Base-by-base conservation (phyloP, 768 basidiomycete species). In the Podaxis sp. region DNA sequence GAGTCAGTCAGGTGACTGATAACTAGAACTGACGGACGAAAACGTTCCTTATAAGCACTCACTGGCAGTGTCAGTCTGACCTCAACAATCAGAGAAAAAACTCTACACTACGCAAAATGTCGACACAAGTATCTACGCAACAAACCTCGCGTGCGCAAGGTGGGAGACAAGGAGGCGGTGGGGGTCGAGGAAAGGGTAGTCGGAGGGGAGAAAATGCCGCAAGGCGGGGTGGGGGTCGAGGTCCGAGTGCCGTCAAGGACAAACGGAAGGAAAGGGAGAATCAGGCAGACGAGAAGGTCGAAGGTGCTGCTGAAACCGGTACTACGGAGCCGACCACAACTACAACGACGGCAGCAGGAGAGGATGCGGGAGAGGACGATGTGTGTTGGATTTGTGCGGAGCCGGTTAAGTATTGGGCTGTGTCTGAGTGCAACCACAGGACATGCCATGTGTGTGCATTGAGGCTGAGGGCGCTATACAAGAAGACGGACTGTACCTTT, bases 311-410 rank as follows among this genome's bases (percentile, higher is more conserved):
- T 36, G 51, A 33, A 30, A 13, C 13, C 19, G 22, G 28, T 26
- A 12, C 28, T 36, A 9, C 57, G 12, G 33, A 33, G 0, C 33
- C 33, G 33, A 17, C 51, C n/a, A 58, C 39, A 42, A 62, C 59
- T 24, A 63, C 38, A 24, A 59, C 54, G 52, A 67, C 39, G 42
- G 52, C 57, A 24, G 46, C 15, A 7, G 62, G 17, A 53, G 57
- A 51, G 19, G 39, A 24, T 46, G 52, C 57, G n/a, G 74, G 71
- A 22, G 76, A 72, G 5, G 72, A 73, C 12, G 83, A 86, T 55
- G 73, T 88, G 11, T 98, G 96, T 76, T 96, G 88, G 85, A 98
- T 98, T 74, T 97, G 96, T 70, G 95, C 95, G 1, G 95, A 98
- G 69, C 89, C 90, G 3, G 88, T 96, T 75, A 95, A 91, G 71